Evolutionary conservation across 2,329 filamentous ascomycete genomes (phyloP), one percentile per base, ranked within the genome.

Genomic region (Hypoxylon sp.): DNA sequence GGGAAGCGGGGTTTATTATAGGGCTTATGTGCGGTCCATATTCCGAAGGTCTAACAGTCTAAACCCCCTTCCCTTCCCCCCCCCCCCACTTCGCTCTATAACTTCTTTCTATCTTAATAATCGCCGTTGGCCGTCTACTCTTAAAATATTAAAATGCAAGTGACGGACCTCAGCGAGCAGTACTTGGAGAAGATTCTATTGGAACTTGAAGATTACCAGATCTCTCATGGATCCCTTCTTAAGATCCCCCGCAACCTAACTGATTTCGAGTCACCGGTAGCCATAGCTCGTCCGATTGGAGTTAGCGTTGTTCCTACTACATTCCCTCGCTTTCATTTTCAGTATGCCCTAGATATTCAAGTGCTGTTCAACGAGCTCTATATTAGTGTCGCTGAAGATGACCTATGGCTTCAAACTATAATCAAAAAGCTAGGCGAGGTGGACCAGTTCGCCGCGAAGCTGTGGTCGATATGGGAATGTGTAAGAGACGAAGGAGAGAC

Each of bases 391-490:
- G 50, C 62, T 1, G 73, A 77, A 46, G 79, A 83, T 70, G 75
- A 79, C 25, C 65, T 73, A 1, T 82, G 80, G 80, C 74, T 83
- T 0, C 72, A 74, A 17, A 53, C 69, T 3, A 72, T 76, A 0
- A 74, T 82, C 2, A 60, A 68, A 23, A 73, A 78, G 17, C 64
- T 82, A 6, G 72, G 79, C 5, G 69, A 76, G 10, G 69, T 73
- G 2, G 79, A 82, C 32, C 72, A 73, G 3, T 74, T 83, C 14
- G 72, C 79, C 1, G 65, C 64, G n/a, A 74, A 74, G 2, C 69
- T 83, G 1, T 83, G 80, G 80, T 68, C 67, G 5, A 79, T 83
- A 10, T 74, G 80, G 64, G 38, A 77, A 38, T 71, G 77, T 21
- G 71, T 75, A n/a, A 78, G 74, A 55, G 65, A 71, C 45, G 73